A percentile compares a stretch with the other conserved stretches of the same genome.
Conservation (phyloP, 176 grass and related monocot genomes). For the Typha latifolia region DNA sequence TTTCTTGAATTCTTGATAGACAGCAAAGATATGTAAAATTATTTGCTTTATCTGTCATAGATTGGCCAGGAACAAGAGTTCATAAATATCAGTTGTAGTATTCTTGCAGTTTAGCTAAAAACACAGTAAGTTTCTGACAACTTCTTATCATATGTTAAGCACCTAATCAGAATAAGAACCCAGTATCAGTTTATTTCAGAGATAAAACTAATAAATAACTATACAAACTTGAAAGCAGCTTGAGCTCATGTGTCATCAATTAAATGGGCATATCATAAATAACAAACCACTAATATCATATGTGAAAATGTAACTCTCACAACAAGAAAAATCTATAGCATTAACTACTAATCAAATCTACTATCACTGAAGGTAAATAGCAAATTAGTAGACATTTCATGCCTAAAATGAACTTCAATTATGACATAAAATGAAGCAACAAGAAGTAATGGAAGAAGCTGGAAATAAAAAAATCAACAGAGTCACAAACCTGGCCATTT, state of each 20-base stretch:
- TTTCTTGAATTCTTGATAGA: too few relatives aligned
- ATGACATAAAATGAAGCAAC: background rate
- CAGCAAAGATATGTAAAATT: too few relatives aligned
- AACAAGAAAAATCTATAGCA: background rate
- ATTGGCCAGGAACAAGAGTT: too few relatives aligned
- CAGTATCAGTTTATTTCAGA: too few relatives aligned
- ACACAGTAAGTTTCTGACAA: too few relatives aligned
- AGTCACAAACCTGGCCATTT: constrained; percentile 65
- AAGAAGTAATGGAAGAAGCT: background rate
- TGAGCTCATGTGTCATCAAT: background rate
- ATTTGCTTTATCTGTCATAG: too few relatives aligned
- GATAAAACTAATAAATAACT: too few relatives aligned
- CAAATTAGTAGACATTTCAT: background rate
- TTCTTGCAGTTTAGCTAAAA: too few relatives aligned
- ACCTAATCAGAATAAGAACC: too few relatives aligned
- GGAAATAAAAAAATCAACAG: background rate
- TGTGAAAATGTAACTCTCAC: background rate
- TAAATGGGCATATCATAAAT: background rate
- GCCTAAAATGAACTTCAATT: background rate
- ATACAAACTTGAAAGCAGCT: background rate
- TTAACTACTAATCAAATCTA: background rate
- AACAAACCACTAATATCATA: background rate
- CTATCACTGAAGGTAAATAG: background rate
- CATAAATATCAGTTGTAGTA: too few relatives aligned
- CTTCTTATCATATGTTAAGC: too few relatives aligned